Base-by-base conservation (phyloP, 148 eudicot species). In the Simmondsia chinensis region DNA sequence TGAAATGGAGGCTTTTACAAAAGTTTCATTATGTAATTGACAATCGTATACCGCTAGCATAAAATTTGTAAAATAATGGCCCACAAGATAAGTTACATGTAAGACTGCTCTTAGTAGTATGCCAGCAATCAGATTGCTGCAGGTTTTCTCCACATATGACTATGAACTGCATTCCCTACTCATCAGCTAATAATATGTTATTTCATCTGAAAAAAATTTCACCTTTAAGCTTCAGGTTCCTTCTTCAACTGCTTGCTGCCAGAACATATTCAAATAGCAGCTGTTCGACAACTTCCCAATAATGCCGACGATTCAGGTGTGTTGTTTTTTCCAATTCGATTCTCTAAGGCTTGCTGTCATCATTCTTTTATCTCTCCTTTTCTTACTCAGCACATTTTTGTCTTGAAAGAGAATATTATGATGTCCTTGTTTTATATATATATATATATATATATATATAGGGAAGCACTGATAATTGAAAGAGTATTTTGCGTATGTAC, bases 231-330 rank as follows among this genome's bases (percentile, higher is more conserved):
- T 58, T 51, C 84, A 83, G 97, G 87, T 65, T 77, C 96, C 39
- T 77, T 70, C 66, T 88, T 80, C 69, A 67, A 73, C 35, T 83
- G 91, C 67, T 47, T 88, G 52, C 68, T 80, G 41, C 97, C 97
- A 35, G 94, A 68, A 64, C 78, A 61, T 53, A 69, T 88, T 36
- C 82, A 80, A 58, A 62, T 72, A 39, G 60, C 87, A 50, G 61
- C 83, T 30, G 77, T 83, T 44, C 69, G 67, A 46, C 87, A 71
- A 61, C 54, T 67, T 52, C 79, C 94, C 61, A 82, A 74, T 47
- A 66, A 50, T 57, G 39, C 71, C 39, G 32, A 66, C 56, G 60
- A 33, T 63, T 73, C 91, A 46, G 91, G 94, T 59, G 44, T 73
- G 83, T 63, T 43, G 30, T 41, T 50, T 57, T 17, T 6, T 13